phyloP scores from a whole-genome alignment of 129 eudicot species.

The Deinandra increscens region DNA sequence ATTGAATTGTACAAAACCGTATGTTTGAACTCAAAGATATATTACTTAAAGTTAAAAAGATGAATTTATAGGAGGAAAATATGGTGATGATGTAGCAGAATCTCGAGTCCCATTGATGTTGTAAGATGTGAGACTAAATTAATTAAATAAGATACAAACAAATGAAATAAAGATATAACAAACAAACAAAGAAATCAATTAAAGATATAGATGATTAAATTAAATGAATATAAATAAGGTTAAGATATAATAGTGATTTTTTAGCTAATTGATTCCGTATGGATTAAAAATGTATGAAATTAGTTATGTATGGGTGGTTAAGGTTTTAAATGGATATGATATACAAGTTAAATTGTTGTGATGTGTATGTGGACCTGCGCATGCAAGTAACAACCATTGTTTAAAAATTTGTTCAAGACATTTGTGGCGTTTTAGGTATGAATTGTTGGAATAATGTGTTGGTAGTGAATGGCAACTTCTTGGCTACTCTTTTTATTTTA shows the following conservation, averaged over 20 bases:
- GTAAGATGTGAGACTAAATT: too few relatives aligned
- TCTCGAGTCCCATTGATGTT: too few relatives aligned
- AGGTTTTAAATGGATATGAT: neutral
- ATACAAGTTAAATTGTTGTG: constrained; percentile 11
- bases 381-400: constrained; percentile 9
- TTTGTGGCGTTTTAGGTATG: constrained; percentile 18
- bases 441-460: constrained; percentile 17
- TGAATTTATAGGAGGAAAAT: too few relatives aligned
- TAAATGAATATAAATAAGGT: too few relatives aligned
- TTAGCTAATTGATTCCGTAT: neutral
- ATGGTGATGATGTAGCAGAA: neutral
- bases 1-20: neutral
- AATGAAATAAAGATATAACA: too few relatives aligned
- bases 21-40: too few relatives aligned
- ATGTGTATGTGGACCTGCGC: constrained; percentile 3
- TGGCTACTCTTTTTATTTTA: constrained; percentile 3
- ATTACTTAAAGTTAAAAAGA: too few relatives aligned
- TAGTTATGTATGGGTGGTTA: too few relatives aligned
- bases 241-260: too few relatives aligned
- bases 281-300: neutral
- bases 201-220: too few relatives aligned
- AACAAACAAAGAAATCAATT: too few relatives aligned
- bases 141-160: too few relatives aligned
- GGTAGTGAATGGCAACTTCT: constrained; percentile 17
- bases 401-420: constrained; percentile 13